Base-by-base conservation (phyloP, 2,329 filamentous ascomycete species). In the Neurospora crassa region DNA sequence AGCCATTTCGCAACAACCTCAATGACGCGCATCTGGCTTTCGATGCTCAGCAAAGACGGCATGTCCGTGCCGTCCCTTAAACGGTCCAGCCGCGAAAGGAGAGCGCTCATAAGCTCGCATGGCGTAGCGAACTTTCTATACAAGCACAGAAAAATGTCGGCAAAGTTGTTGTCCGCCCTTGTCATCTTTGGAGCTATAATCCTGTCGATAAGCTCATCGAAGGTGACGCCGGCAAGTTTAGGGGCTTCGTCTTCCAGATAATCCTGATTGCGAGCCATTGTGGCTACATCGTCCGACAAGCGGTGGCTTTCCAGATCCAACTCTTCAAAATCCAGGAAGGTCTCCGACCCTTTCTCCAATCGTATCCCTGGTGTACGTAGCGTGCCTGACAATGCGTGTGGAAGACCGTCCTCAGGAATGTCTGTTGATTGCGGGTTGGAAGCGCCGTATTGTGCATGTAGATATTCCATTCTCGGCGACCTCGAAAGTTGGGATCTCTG, bases 111-210 rank as follows among this genome's bases (percentile, higher is more conserved):
- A 5, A 99, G 85, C 74, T 91, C 87, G 11, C 88, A 87, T 0
- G 96, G 96, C 1, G 94, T 89, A 4, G 93, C 92, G 79, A 99
- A 98, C 79, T 96, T 96, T 73, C 96, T 91, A 81, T 98, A 98
- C 16, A 98, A 84, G 74, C 95, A 97, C 40, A 98, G 85, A 77
- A 98, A 98, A 20, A 97, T 90, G 67, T 94, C 89, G 1, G 89
- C 88, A 78, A 97, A 99, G 80, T 97, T 97, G 71, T 88, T 87
- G 78, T 98, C 96, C n/a, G 90, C 87, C 78, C 93, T 94, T 40
- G 92, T 94, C 83, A 95, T 90, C 43, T 92, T 92, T 73, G 92
- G 88, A 0, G 90, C 87, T 34, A 98, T 85, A 53, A 99, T 86
- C n/a, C 94, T 91, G 80, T 97, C 93, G 24, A 98, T 93, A 5